Percentiles rank a stretch among this genome's conserved stretches.
Conservation (phyloP, 345 rosid genomes). For the Aquilaria yunnanensis region DNA sequence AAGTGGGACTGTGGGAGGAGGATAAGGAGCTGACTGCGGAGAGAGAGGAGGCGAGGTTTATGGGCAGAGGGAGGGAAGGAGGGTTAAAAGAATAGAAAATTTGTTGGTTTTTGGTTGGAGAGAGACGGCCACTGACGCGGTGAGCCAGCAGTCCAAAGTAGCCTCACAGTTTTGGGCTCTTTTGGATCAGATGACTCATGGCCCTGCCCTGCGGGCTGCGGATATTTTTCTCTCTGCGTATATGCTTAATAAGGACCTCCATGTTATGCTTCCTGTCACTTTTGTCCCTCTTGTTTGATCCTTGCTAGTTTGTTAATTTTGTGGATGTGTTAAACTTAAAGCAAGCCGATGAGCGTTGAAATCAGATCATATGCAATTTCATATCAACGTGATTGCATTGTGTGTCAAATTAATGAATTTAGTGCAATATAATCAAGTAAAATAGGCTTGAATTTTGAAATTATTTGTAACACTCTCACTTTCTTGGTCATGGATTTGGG, state of each 20-base stretch:
- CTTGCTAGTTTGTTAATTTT: background rate
- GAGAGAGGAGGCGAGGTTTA: background rate
- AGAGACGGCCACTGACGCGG: background rate
- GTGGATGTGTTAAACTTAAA: background rate
- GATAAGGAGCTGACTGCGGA: conserved; percentile 13
- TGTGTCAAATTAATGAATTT: too few relatives aligned
- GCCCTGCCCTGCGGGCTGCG: background rate
- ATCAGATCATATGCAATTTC: too few relatives aligned
- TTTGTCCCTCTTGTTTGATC: background rate
- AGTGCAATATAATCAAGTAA: too few relatives aligned
- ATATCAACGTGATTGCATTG: too few relatives aligned
- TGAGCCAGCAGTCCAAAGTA: conserved; percentile 12
- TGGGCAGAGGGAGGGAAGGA: background rate
- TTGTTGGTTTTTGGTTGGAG: too few relatives aligned
- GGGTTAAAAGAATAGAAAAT: too few relatives aligned
- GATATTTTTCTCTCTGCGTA: background rate
- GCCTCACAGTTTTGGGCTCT: conserved; percentile 5
- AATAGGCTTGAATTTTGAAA: too few relatives aligned
- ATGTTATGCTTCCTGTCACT: background rate
- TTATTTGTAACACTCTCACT: too few relatives aligned
- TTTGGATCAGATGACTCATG: background rate
- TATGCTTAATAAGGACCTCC: background rate
- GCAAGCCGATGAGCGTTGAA: too few relatives aligned
- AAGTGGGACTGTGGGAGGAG: conserved; percentile 10
- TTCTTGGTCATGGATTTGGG: background rate